phyloP scores from a whole-genome alignment of 306 rosid genomes.

The Lotus japonicus region DNA sequence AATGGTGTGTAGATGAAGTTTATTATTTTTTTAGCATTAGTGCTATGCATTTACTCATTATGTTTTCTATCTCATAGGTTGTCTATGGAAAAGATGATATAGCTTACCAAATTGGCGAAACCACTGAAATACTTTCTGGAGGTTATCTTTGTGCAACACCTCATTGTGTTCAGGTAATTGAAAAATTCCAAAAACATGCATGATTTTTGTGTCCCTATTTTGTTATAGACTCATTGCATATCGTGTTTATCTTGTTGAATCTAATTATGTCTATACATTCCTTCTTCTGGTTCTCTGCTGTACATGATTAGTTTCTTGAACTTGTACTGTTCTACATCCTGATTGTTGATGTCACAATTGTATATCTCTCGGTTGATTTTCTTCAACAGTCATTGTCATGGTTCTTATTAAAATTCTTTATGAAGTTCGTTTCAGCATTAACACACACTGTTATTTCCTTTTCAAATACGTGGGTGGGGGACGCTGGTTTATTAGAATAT shows the following conservation, averaged over 20 bases:
- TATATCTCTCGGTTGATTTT: not conserved
- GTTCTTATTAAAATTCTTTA: constrained; percentile 16
- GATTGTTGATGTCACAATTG: not conserved
- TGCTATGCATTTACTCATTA: not conserved
- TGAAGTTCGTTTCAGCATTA: constrained; percentile 2
- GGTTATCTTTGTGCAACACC: constrained; percentile 96
- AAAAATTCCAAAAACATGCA: not conserved
- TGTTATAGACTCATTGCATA: not conserved
- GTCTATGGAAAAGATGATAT: constrained; percentile 75
- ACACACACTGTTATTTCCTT: not conserved
- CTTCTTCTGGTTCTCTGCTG: not conserved
- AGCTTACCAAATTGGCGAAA: constrained; percentile 97
- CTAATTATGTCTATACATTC: not conserved
- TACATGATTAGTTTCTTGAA: not conserved
- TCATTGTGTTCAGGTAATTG: constrained; percentile 82
- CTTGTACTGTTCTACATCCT: not conserved
- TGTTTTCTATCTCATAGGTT: constrained; percentile 42
- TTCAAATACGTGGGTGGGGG: not conserved
- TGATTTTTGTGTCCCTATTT: not conserved
- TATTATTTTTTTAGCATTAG: not conserved
- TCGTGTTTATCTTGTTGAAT: not conserved
- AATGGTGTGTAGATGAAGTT: not conserved
- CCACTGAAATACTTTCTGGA: constrained; percentile 83
- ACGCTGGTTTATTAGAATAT: not conserved
- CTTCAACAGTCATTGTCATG: not conserved